Percentiles rank a stretch among this genome's conserved stretches.
phyloP scores from a whole-genome alignment of 2,329 filamentous ascomycete species.

The Torrubiellomyces zombiae region DNA sequence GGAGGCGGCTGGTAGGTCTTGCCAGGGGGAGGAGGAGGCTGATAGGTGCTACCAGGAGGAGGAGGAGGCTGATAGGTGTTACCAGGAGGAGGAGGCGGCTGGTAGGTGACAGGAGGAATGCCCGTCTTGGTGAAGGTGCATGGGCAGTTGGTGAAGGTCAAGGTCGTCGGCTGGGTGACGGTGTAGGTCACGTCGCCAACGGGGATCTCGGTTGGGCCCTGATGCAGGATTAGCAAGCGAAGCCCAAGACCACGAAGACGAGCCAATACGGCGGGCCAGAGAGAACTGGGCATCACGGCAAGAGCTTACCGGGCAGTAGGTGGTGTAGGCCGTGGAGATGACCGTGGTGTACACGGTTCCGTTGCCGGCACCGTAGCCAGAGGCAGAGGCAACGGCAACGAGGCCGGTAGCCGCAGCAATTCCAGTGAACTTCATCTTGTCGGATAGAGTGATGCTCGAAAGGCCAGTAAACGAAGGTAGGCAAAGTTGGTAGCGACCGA shows the following conservation, averaged over 20 bases:
- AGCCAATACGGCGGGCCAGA: neutral
- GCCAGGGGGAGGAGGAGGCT: constrained; percentile 2
- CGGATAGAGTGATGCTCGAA: constrained; percentile 1
- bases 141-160: constrained; percentile 32
- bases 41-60: constrained; percentile 4
- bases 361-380: too few relatives aligned
- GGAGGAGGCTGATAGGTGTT: constrained; percentile 4
- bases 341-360: constrained; percentile 17
- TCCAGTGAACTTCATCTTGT: constrained; percentile 20
- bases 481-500: too few relatives aligned
- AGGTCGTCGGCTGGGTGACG: constrained; percentile 21
- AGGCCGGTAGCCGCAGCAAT: constrained; percentile 1
- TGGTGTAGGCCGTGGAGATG: constrained; percentile 20
- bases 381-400: neutral
- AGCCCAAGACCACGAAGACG: neutral
- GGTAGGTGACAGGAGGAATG: constrained; percentile 1
- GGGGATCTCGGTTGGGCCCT: constrained; percentile 18
- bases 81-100: constrained; percentile 2
- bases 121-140: constrained; percentile 21
- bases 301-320: constrained; percentile 28
- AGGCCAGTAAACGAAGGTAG: neutral
- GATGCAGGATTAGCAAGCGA: too few relatives aligned
- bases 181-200: constrained; percentile 26
- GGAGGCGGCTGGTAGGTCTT: constrained; percentile 4
- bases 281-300: neutral